Evolutionary conservation across 139 green algal genomes (phyloP), one percentile per base, ranked within the genome.

Genomic region (Coelastrella sp.): DNA sequence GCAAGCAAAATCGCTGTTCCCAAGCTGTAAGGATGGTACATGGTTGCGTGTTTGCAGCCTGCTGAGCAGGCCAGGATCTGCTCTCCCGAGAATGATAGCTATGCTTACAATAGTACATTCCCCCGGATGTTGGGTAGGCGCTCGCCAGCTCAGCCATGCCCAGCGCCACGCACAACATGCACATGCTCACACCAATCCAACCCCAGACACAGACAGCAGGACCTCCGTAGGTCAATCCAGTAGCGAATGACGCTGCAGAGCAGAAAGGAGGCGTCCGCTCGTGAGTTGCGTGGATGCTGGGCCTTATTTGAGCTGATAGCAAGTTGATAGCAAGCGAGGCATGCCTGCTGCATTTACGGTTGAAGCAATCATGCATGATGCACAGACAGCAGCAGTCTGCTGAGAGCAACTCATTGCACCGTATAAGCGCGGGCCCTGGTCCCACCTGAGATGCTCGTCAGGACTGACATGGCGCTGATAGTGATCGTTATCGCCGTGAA

Each of bases 151-250:
- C 91, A 47, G 91, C 82, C 87, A 93, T 93, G 16, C 91, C 91
- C 54, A 93, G 77, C 5, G 81, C 91, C 4, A 93, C 83, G 61
- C 91, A 93, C 59, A 93, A 79, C 84, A 81, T 81, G 20, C 22
- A 77, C 5, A 76, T 23, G 7, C 56, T 61, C n/a, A 79, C 77
- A 88, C 58, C 61, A n/a, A 90, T 58, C 91, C 91, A 93, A 47
- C 87, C 91, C 91, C 91, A 93, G 5, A 93, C 20, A n/a, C 91
- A 93, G 4, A 92, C 87, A 0, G 77, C 91, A 47, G 91, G 91
- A 4, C 91, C 91, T n/a, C 91, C 91, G 5, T 89, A 92, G 3
- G 66, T 75, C 20, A 93, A 79, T 4, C 91, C 91, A 3, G 68
- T 88, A 11, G 7, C 66, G 58, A 93, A 93, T 5, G 83, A 90